phyloP scores from a whole-genome alignment of 1,139 yeast species.

The Sugiyamaella neomexicana region DNA sequence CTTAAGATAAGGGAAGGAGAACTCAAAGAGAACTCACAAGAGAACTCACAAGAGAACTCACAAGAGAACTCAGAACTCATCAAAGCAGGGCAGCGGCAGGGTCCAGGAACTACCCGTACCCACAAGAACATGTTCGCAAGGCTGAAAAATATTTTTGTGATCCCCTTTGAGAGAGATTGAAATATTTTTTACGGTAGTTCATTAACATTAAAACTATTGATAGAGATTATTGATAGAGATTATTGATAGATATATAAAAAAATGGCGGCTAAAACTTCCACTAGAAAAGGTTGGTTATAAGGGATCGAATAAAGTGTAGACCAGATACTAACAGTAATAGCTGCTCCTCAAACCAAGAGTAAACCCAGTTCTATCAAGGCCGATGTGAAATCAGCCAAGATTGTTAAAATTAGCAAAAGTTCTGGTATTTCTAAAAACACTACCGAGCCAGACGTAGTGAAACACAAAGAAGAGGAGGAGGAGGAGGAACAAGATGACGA shows the following conservation, averaged over 20 bases:
- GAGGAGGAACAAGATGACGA: slow-evolving; percentile 38
- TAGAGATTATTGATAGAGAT: too few relatives aligned
- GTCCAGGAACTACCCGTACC: neutral
- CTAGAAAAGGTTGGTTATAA: slow-evolving; percentile 3
- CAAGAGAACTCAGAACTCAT: too few relatives aligned
- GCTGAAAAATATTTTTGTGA: slow-evolving; percentile 12
- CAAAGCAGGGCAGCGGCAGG: neutral
- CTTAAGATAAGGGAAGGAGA: too few relatives aligned
- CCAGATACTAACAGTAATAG: neutral
- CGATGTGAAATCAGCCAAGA: slow-evolving; percentile 7
- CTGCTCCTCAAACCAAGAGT: slow-evolving; percentile 7
- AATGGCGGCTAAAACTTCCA: slow-evolving; percentile 10
- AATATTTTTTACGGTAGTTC: neutral
- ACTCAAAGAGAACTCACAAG: too few relatives aligned
- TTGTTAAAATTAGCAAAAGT: slow-evolving; percentile 1
- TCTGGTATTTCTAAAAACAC: slow-evolving; percentile 9
- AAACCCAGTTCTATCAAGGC: neutral
- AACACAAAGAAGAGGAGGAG: slow-evolving; percentile 18
- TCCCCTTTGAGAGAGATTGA: neutral
- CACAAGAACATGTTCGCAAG: neutral
- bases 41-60: too few relatives aligned
- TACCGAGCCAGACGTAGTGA: slow-evolving; percentile 16
- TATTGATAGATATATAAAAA: neutral
- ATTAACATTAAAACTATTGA: neutral
- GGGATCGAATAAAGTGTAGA: neutral